Percentiles rank a stretch among this genome's conserved stretches.
Conservation (phyloP, 331 rosid species). For the Stylosanthes scabra region DNA sequence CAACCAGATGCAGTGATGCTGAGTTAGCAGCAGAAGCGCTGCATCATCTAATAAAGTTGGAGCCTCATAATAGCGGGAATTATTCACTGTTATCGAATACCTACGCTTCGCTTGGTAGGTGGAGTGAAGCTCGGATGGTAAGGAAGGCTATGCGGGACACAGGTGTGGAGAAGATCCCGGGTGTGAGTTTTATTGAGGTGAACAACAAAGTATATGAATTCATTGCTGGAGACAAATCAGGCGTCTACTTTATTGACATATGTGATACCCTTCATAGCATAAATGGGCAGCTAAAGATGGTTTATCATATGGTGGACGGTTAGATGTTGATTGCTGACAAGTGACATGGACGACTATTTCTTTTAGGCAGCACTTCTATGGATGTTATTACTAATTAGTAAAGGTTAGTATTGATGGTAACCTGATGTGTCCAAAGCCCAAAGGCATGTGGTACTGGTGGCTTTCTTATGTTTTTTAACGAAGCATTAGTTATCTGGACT, state of each 20-base stretch:
- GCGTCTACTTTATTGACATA: constrained; percentile 44
- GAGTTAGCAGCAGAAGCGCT: constrained; percentile 63
- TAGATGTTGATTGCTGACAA: constrained; percentile 10
- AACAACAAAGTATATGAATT: constrained; percentile 70
- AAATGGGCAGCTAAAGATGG: constrained; percentile 48
- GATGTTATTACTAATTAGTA: too few species aligned
- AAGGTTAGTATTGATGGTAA: too few species aligned
- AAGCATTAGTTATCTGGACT: too few species aligned
- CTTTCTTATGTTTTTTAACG: too few species aligned
- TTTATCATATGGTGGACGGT: constrained; percentile 1
- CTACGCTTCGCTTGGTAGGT: constrained; percentile 63
- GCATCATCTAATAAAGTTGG: constrained; percentile 53
- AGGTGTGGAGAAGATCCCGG: constrained; percentile 59
- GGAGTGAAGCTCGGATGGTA: constrained; percentile 65
- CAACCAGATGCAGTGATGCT: constrained; percentile 55
- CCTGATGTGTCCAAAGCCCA: too few species aligned
- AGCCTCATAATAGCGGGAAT: constrained; percentile 66
- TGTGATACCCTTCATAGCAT: constrained; percentile 49
- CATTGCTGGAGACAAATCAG: constrained; percentile 66
- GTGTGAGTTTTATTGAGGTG: constrained; percentile 64
- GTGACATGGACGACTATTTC: neutral
- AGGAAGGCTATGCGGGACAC: constrained; percentile 66
- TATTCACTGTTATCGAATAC: constrained; percentile 65
- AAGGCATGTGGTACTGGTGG: too few species aligned
- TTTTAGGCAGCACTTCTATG: neutral